phyloP scores from a whole-genome alignment of 2,329 filamentous ascomycete genomes.

The Colletotrichum lentis region DNA sequence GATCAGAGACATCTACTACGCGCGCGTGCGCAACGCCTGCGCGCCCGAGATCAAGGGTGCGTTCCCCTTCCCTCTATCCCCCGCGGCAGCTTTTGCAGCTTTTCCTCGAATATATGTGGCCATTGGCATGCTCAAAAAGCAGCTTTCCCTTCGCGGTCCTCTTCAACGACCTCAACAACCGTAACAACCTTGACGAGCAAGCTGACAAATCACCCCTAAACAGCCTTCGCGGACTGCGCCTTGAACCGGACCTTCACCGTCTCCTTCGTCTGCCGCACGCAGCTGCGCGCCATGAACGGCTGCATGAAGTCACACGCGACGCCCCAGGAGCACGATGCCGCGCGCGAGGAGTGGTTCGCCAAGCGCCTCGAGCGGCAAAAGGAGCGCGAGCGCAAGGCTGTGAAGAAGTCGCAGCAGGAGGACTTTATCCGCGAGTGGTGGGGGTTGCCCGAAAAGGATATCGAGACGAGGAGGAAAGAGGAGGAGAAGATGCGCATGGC shows the following conservation, averaged over 20 bases:
- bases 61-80: conserved; percentile 32
- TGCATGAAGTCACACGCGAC: conserved; percentile 93
- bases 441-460: conserved; percentile 67
- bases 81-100: background rate
- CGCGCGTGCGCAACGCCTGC: conserved; percentile 79
- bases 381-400: conserved; percentile 70
- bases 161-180: background rate
- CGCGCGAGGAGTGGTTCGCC: conserved; percentile 92
- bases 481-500: conserved; percentile 59
- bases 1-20: conserved; percentile 82
- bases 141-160: background rate
- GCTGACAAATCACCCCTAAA: conserved; percentile 5
- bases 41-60: conserved; percentile 79
- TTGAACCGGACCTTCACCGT: conserved; percentile 85
- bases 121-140: background rate
- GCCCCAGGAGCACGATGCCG: conserved; percentile 83
- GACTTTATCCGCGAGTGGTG: conserved; percentile 73
- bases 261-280: conserved; percentile 82
- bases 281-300: conserved; percentile 87
- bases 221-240: conserved; percentile 93
- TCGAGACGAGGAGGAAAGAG: conserved; percentile 58
- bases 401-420: conserved; percentile 68
- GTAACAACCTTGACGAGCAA: background rate
- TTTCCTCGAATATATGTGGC: background rate
- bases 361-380: conserved; percentile 73